phyloP scores from a whole-genome alignment of 129 eudicot species.

The Rutidosis leptorrhynchoides region DNA sequence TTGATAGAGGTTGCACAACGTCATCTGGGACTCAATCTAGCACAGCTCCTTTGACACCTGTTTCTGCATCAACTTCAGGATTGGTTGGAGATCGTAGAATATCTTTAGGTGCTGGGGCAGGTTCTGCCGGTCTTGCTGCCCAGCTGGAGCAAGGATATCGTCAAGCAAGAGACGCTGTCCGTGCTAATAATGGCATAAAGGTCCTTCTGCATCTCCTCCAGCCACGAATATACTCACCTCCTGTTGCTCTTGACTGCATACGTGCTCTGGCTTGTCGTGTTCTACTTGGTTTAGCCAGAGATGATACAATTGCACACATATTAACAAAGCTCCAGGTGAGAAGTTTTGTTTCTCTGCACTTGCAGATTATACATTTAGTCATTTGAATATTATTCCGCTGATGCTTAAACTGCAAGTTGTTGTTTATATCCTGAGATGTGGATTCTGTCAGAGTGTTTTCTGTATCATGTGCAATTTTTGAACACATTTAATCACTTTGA shows the following conservation, averaged over 20 bases:
- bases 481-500: too few relatives aligned
- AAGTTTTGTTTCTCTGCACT: too few relatives aligned
- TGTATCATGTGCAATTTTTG: too few relatives aligned
- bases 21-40: conserved; percentile 54
- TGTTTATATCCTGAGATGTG: too few relatives aligned
- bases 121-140: conserved; percentile 88
- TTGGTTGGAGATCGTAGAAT: conserved; percentile 97
- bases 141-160: conserved; percentile 83
- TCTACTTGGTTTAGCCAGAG: conserved; percentile 96
- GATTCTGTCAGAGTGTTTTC: too few relatives aligned
- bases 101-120: conserved; percentile 77
- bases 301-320: conserved; percentile 92
- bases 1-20: conserved; percentile 50
- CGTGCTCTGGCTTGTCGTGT: conserved; percentile 98
- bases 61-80: too few relatives aligned
- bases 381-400: too few relatives aligned
- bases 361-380: too few relatives aligned
- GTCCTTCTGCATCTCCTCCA: conserved; percentile 88
- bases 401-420: too few relatives aligned
- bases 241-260: conserved; percentile 79
- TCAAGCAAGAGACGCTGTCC: conserved; percentile 96
- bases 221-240: conserved; percentile 72
- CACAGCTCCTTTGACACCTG: too few relatives aligned
- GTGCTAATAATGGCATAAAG: conserved; percentile 93
- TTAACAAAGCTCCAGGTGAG: conserved; percentile 97